Conservation (phyloP, 1,139 yeast genomes). For the Hansenula anomala region DNA sequence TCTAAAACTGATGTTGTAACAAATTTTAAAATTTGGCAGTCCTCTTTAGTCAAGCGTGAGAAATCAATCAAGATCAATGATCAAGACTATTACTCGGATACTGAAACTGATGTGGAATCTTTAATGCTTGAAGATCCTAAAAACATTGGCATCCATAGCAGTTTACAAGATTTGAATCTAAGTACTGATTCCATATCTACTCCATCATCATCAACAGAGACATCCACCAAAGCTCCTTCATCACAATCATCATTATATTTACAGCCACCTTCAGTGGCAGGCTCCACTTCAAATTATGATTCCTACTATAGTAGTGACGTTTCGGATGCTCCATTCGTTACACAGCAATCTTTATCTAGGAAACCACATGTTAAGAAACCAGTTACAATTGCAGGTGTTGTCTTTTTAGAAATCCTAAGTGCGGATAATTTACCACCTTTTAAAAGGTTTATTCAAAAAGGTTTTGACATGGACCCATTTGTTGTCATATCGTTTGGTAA, state of each 20-base stretch:
- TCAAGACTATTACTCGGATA: conserved; percentile 30
- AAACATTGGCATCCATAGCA: too few species aligned
- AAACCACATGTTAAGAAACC: neutral
- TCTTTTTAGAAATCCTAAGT: conserved; percentile 69
- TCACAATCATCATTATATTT: neutral
- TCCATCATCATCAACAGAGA: neutral
- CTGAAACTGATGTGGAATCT: conserved; percentile 24
- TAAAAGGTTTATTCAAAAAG: conserved; percentile 56
- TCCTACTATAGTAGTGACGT: conserved; percentile 9
- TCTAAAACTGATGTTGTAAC: conserved; percentile 22
- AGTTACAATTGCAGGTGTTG: conserved; percentile 56
- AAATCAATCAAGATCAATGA: conserved; percentile 18
- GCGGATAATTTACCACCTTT: conserved; percentile 71
- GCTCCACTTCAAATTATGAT: conserved; percentile 5
- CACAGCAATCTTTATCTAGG: neutral
- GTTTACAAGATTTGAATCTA: neutral
- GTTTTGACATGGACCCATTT: conserved; percentile 96
- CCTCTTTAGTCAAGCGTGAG: conserved; percentile 8
- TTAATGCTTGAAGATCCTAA: conserved; percentile 11
- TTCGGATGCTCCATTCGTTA: neutral
- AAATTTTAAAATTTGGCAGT: conserved; percentile 16
- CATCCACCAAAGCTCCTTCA: neutral
- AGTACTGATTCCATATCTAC: neutral
- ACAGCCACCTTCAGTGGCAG: neutral
- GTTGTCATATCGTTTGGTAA: conserved; percentile 89